A percentile compares a stretch with the other conserved stretches of the same genome.
phyloP scores from a whole-genome alignment of 768 basidiomycete species.

The Russula emetica region DNA sequence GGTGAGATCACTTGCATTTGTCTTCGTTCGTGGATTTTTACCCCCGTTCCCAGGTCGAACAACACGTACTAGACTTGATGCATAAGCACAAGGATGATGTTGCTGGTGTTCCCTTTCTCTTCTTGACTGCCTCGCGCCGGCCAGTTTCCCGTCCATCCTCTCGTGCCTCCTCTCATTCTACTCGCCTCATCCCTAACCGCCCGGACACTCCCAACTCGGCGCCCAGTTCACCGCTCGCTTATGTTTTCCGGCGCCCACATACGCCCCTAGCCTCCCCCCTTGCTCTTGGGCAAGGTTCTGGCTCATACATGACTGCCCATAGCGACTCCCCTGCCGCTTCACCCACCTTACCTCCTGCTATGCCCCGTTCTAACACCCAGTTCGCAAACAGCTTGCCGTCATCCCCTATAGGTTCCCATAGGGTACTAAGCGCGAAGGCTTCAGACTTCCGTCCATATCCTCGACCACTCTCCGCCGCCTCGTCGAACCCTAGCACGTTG shows the following conservation, averaged over 20 bases:
- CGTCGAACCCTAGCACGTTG: conserved; percentile 53
- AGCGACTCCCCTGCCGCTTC: conserved; percentile 60
- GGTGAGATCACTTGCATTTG: conserved; percentile 41
- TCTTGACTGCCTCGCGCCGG: conserved; percentile 72
- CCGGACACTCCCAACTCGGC: conserved; percentile 75
- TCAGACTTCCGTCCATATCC: conserved; percentile 83
- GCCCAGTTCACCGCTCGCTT: conserved; percentile 70
- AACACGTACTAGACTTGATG: conserved; percentile 90
- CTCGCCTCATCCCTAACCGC: conserved; percentile 54
- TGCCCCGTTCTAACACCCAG: conserved; percentile 55
- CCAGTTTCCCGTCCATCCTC: conserved; percentile 80
- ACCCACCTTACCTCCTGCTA: conserved; percentile 56
- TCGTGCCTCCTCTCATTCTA: conserved; percentile 66
- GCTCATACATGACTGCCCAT: conserved; percentile 53
- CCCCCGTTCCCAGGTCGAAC: conserved; percentile 58
- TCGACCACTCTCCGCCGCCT: conserved; percentile 72
- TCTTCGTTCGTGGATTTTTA: neutral
- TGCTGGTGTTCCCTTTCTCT: conserved; percentile 76
- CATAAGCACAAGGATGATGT: conserved; percentile 89
- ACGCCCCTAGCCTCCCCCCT: conserved; percentile 76
- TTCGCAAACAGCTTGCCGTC: conserved; percentile 78
- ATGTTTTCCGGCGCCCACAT: conserved; percentile 72
- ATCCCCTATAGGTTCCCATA: conserved; percentile 80
- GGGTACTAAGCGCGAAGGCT: conserved; percentile 85
- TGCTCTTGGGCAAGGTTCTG: conserved; percentile 47